These are phyloP conservation scores for Penicillium paradoxum DNA, from an alignment of 495 filamentous ascomycete genomes.

Conservation along the genomic window DNA sequence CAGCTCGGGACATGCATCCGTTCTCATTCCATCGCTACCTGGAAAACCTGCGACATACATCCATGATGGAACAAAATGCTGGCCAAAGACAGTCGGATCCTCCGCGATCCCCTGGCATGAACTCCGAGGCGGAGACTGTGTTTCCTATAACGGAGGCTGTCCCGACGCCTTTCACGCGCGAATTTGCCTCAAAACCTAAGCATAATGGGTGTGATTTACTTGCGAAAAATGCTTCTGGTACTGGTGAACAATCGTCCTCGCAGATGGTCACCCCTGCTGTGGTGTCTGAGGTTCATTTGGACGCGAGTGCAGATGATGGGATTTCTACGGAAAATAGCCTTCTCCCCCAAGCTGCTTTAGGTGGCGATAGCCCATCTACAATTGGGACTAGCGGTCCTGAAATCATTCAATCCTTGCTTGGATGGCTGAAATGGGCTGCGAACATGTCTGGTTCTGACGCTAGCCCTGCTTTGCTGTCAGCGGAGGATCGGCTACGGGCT, in stretches of 20 bases:
- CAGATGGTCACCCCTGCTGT: constrained; percentile 35
- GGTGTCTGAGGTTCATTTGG: constrained; percentile 38
- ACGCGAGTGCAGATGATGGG: constrained; percentile 30
- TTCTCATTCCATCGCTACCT: constrained; percentile 34
- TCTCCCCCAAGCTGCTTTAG: background rate
- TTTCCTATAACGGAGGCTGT: background rate
- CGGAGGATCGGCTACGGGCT: constrained; percentile 36
- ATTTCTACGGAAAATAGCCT: background rate
- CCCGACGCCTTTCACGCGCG: constrained; percentile 21
- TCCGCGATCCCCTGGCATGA: constrained; percentile 7
- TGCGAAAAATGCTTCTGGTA: constrained; percentile 11
- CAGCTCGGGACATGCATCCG: constrained; percentile 23
- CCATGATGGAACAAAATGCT: constrained; percentile 11
- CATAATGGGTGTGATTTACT: constrained; percentile 29
- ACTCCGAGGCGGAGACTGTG: background rate
- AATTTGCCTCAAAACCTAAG: constrained; percentile 30
- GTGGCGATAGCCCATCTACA: background rate
- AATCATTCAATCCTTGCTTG: constrained; percentile 32
- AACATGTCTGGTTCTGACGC: constrained; percentile 16
- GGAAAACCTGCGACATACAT: constrained; percentile 25
- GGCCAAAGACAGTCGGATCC: constrained; percentile 9
- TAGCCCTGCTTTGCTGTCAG: constrained; percentile 24
- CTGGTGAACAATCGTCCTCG: constrained; percentile 6
- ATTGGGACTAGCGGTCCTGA: constrained; percentile 8
- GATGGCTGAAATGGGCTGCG: constrained; percentile 33